Evolutionary conservation across 2,329 filamentous ascomycete species (phyloP).

Genomic region (Chaetothyriales sp.): DNA sequence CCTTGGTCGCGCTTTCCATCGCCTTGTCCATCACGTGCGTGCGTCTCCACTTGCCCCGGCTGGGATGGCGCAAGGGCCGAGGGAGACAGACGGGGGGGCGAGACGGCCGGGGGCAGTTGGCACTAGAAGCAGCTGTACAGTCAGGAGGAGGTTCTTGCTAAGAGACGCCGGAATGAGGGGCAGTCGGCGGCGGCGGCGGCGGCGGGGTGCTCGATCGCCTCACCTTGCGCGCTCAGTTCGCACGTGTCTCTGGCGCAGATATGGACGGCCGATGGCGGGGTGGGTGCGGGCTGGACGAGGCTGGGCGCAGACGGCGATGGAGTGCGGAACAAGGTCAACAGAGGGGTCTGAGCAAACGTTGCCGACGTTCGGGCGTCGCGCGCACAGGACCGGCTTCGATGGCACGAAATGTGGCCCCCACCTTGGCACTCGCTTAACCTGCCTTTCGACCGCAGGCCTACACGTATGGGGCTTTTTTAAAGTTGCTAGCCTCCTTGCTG

Average conservation of each 20-base stretch:
- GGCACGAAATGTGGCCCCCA: no score
- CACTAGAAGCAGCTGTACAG: neutral
- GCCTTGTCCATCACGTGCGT: neutral
- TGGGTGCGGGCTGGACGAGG: no score
- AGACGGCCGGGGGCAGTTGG: neutral
- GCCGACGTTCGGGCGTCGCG: no score
- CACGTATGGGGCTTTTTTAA: no score
- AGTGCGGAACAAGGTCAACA: neutral
- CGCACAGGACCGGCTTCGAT: neutral
- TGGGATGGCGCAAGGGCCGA: neutral
- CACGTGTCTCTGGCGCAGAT: neutral
- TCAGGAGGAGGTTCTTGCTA: neutral
- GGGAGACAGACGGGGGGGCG: neutral
- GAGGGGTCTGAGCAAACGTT: neutral
- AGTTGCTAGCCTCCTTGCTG: no score
- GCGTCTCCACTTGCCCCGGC: no score
- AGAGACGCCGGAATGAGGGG: no score
- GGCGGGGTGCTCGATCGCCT: neutral
- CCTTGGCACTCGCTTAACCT: neutral
- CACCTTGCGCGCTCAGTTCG: neutral
- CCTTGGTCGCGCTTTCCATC: conserved; percentile 40
- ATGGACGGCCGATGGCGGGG: neutral
- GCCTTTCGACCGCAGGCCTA: no score
- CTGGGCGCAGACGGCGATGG: neutral
- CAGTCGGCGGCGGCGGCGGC: no score